phyloP scores from a whole-genome alignment of 148 eudicot genomes.

The Hydrangea macrophylla region DNA sequence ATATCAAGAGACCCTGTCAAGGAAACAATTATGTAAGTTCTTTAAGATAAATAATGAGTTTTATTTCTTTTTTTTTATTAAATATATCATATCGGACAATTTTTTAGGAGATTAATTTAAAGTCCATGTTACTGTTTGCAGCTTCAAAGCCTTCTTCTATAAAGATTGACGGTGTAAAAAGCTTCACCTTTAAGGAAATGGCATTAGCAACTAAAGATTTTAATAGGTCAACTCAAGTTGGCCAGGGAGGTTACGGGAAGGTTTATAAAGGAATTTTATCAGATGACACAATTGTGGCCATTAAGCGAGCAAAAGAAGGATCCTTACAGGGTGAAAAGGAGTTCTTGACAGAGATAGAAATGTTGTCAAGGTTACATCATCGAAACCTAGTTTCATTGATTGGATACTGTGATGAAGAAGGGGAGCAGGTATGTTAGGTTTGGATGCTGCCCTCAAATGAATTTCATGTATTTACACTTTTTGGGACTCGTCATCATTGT shows the following conservation, averaged over 20 bases:
- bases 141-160: slow-evolving; percentile 62
- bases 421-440: slow-evolving; percentile 59
- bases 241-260: slow-evolving; percentile 92
- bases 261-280: slow-evolving; percentile 70
- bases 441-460: background rate
- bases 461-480: background rate
- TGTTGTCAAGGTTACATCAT: slow-evolving; percentile 86
- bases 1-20: slow-evolving; percentile 26
- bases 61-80: slow-evolving; percentile 3
- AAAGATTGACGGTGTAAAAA: slow-evolving; percentile 76
- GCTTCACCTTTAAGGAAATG: slow-evolving; percentile 67
- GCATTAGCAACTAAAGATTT: slow-evolving; percentile 61
- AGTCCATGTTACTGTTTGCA: slow-evolving; percentile 28
- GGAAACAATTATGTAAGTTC: slow-evolving; percentile 48
- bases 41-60: background rate
- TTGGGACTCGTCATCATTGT: too few species aligned
- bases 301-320: slow-evolving; percentile 86
- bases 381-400: slow-evolving; percentile 75
- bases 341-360: slow-evolving; percentile 82
- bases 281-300: slow-evolving; percentile 59
- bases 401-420: slow-evolving; percentile 77
- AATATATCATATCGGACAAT: background rate
- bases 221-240: slow-evolving; percentile 54
- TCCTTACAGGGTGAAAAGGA: slow-evolving; percentile 85
- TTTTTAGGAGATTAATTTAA: background rate